A percentile compares a stretch with the other conserved stretches of the same genome.
Evolutionary conservation across 2,329 filamentous ascomycete genomes (phyloP).

Genomic region (Gnomoniopsis smithogilvyi): DNA sequence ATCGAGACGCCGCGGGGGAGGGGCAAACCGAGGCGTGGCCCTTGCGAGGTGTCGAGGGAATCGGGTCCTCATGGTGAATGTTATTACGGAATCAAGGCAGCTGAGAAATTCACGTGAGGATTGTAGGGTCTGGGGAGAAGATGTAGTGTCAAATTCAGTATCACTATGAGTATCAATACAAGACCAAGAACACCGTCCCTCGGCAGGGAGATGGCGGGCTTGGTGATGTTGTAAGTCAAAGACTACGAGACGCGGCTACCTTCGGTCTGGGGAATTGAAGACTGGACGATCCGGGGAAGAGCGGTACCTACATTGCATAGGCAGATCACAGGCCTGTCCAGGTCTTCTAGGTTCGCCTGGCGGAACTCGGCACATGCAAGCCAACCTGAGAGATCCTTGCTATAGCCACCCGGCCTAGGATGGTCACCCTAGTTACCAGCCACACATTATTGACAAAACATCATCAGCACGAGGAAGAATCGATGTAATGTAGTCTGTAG

Average conservation of each 20-base stretch:
- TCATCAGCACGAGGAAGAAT: neutral
- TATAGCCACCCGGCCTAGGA: neutral
- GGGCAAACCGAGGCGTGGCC: conserved; percentile 6
- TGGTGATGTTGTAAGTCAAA: conserved; percentile 5
- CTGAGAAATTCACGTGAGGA: neutral
- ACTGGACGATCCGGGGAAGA: neutral
- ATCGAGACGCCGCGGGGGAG: conserved; percentile 10
- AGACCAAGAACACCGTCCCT: neutral
- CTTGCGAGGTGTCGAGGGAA: conserved; percentile 16
- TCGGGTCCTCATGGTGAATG: conserved; percentile 4
- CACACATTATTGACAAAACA: conserved; percentile 13
- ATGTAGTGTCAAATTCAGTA: neutral
- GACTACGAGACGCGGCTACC: conserved; percentile 7
- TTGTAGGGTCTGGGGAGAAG: neutral
- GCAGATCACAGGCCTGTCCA: neutral
- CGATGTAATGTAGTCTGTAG: neutral
- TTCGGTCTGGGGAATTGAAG: conserved; percentile 1
- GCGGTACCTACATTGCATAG: neutral
- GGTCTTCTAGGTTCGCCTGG: neutral
- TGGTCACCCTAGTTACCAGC: conserved; percentile 17
- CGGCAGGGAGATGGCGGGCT: neutral
- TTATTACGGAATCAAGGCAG: neutral
- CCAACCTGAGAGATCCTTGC: neutral
- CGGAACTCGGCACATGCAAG: conserved; percentile 8
- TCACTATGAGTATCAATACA: conserved; percentile 2